phyloP scores from a whole-genome alignment of 768 basidiomycete genomes.

The Leccinum subgranulosum region DNA sequence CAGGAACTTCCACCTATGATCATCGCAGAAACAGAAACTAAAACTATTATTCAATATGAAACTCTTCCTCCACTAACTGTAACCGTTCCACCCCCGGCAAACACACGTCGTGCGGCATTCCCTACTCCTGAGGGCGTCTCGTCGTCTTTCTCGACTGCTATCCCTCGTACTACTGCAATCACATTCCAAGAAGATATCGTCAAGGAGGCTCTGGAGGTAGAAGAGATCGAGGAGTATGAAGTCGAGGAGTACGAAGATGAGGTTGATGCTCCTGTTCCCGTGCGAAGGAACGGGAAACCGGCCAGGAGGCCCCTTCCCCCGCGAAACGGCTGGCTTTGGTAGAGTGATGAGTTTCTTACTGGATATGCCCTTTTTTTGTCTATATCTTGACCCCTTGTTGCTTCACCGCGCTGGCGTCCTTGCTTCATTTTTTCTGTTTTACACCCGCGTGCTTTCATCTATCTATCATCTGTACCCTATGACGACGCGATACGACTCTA shows the following conservation, averaged over 20 bases:
- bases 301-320: conserved; percentile 45
- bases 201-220: conserved; percentile 31
- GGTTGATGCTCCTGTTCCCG: conserved; percentile 37
- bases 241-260: conserved; percentile 42
- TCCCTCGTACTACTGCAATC: conserved; percentile 73
- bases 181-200: conserved; percentile 58
- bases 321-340: conserved; percentile 57
- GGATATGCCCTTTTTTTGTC: conserved; percentile 36
- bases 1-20: conserved; percentile 43
- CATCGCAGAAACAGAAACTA: conserved; percentile 55
- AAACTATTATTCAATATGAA: conserved; percentile 54
- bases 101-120: conserved; percentile 69
- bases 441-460: conserved; percentile 7
- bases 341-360: conserved; percentile 25
- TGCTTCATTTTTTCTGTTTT: conserved; percentile 18
- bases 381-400: conserved; percentile 20
- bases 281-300: conserved; percentile 42
- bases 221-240: conserved; percentile 39
- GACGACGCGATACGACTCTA: conserved; percentile 25
- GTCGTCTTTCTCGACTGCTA: conserved; percentile 54
- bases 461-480: conserved; percentile 13
- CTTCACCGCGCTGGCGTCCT: conserved; percentile 17
- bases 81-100: conserved; percentile 72
- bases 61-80: conserved; percentile 57
- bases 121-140: conserved; percentile 67